Base-by-base conservation (phyloP, 2,329 filamentous ascomycete genomes). In the Gyromitra esculenta region DNA sequence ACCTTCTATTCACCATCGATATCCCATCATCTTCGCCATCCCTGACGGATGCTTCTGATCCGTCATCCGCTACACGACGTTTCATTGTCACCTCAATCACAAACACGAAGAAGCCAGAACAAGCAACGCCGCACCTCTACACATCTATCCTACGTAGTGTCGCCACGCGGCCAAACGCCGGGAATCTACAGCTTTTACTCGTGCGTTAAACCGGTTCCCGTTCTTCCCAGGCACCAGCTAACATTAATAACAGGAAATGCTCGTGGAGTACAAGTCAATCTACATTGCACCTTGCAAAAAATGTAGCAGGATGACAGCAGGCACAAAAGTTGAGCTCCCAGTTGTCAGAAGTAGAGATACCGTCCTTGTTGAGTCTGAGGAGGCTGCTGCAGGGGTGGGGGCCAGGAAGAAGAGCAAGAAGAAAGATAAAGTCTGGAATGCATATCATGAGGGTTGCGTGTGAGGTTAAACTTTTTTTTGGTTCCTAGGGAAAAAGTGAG, bases 41-140 rank as follows among this genome's bases (percentile, higher is more conserved):
- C 15, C 41, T 60, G 31, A 8, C 54, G 6, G 74, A 77, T 21
- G 43, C 45, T 35, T 60, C 59, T 15, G 75, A 77, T 43, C 69
- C 74, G n/a, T 68, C 75, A 25, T 69, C 75, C 21, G 52, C 56
- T 7, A 39, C 74, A 18, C 74, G 76, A 13, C 73, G 75, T 39
- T 78, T 78, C 66, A 76, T 77, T 35, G 77, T 78, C 37, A 77
- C 75, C 37, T 78, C 75, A 9, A 41, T 78, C 39, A n/a, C 66
- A 7, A 74, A 77, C 25, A 25, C 71, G 8, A 77, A 75, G 62
- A 74, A 75, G 31, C 71, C 71, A 6, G 63, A 64, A n/a, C 74
- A 76, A 25, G n/a, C 50, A 6, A 74, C 68, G 31, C 77, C 71
- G 8, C 72, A 79, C 25, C 39, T 79, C 5, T 77, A 79, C 25